Base-by-base conservation (phyloP, 1,284 basidiomycete species). In the Pseudomicrostroma phylloplanum region DNA sequence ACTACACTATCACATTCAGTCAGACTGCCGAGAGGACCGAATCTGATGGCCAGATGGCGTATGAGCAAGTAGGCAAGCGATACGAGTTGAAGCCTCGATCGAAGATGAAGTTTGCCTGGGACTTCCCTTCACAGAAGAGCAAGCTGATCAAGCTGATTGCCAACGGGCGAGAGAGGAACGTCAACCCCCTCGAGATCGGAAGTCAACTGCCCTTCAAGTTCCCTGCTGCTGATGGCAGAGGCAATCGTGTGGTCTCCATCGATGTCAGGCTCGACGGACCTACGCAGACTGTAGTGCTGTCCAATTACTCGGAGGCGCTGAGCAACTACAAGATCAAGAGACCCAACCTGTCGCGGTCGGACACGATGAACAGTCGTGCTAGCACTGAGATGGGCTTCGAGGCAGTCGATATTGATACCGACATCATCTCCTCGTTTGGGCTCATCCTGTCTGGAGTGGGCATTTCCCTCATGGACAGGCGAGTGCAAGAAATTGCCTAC, bases 151-250 rank as follows among this genome's bases (percentile, higher is more conserved):
- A 86, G 58, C 81, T 98, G 15, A 67, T 77, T 42, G 81, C 80
- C 15, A 84, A 88, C 60, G 87, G 88, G 54, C 84, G 85, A 17
- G 85, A 86, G n/a, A 85, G 91, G 46, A 82, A 85, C 25, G 83
- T 98, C 59, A 96, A 98, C 76, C 88, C 96, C 64, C 88, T 96
- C 86, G 96, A 97, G 80, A 98, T 99, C 53, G 96, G 96, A 55
- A 86, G 90, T 65, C 85, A 96, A 43, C 81, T 92, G 13, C 96
- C 96, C 0, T 92, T 96, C 83, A 91, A 86, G 79, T 89, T 97
- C 77, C 67, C 74, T 0, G 57, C 23, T 15, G 51, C 49, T 54
- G 67, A 70, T 58, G 73, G 65, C 17, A 60, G 67, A 82, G 83
- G 61, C 81, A 82, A 36, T 56, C 82, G 83, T 55, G 86, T 86